Evolutionary conservation across 495 filamentous ascomycete genomes (phyloP).

Genomic region (Lophiotrema nucula): DNA sequence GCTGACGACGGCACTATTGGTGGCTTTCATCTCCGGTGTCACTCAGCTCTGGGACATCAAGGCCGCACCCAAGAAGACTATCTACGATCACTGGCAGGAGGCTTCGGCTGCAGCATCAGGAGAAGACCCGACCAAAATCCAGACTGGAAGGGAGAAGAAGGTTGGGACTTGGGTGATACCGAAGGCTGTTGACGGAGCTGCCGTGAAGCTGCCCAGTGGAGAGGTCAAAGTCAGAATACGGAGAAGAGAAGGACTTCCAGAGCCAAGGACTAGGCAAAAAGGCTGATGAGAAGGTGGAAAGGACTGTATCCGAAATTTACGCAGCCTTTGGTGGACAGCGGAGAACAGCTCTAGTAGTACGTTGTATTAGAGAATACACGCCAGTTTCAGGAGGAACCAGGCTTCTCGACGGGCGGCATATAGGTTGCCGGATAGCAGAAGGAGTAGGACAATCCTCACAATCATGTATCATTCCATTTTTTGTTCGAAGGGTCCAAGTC

Average conservation of each 20-base stretch:
- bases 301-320: not conserved
- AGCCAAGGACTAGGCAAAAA: not conserved
- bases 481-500: too few relatives aligned
- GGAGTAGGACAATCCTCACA: too few relatives aligned
- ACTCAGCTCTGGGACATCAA: slow-evolving; percentile 25
- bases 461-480: too few relatives aligned
- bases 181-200: slow-evolving; percentile 34
- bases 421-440: too few relatives aligned
- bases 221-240: slow-evolving; percentile 38
- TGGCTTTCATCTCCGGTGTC: slow-evolving; percentile 16
- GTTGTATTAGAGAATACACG: too few relatives aligned
- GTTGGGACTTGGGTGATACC: slow-evolving; percentile 36
- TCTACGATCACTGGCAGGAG: slow-evolving; percentile 24
- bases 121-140: slow-evolving; percentile 28
- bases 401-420: too few relatives aligned
- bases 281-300: slow-evolving; percentile 5
- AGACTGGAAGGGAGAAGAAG: slow-evolving; percentile 10
- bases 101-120: slow-evolving; percentile 33
- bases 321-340: too few relatives aligned
- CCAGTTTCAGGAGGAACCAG: too few relatives aligned
- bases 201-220: slow-evolving; percentile 35
- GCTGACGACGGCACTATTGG: slow-evolving; percentile 7
- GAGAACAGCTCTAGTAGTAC: too few relatives aligned
- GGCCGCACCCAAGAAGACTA: slow-evolving; percentile 23
- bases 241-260: slow-evolving; percentile 22